phyloP scores from a whole-genome alignment of 768 basidiomycete genomes.

The Suillus clintonianus region DNA sequence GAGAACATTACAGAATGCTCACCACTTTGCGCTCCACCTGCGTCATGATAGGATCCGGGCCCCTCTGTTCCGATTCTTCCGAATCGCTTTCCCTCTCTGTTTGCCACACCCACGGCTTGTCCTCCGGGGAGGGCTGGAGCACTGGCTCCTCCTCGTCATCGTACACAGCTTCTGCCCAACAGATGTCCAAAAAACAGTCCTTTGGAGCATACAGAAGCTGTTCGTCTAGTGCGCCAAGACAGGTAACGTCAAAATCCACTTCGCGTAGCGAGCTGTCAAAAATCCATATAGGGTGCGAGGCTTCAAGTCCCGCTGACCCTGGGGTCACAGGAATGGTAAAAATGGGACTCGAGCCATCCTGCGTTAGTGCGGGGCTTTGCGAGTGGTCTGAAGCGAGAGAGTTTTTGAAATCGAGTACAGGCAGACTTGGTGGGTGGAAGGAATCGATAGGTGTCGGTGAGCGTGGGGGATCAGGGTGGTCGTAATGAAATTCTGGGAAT shows the following conservation, averaged over 20 bases:
- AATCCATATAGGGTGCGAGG: background rate
- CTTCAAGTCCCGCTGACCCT: background rate
- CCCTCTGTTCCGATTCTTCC: slow-evolving; percentile 8
- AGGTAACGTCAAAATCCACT: slow-evolving; percentile 37
- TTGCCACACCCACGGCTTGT: background rate
- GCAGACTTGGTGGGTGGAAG: background rate
- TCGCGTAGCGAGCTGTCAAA: slow-evolving; percentile 30
- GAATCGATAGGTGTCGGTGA: slow-evolving; percentile 3
- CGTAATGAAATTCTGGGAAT: background rate
- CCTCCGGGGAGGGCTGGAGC: background rate
- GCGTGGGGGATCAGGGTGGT: background rate
- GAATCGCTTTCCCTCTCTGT: background rate
- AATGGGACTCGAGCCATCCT: background rate
- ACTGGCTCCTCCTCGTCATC: slow-evolving; percentile 25
- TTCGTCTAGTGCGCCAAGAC: slow-evolving; percentile 40
- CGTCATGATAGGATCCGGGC: slow-evolving; percentile 20
- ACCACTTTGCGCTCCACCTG: slow-evolving; percentile 14
- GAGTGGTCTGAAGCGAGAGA: too few species aligned
- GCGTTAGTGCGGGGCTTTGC: background rate
- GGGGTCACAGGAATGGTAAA: background rate
- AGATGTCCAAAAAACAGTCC: slow-evolving; percentile 41
- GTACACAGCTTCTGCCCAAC: slow-evolving; percentile 38
- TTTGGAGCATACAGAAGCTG: slow-evolving; percentile 40
- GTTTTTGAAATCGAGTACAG: background rate
- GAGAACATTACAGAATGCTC: background rate